These are phyloP conservation scores for Fusarium devonianum DNA, from an alignment of 2,329 filamentous ascomycete species.

Conservation along the genomic window DNA sequence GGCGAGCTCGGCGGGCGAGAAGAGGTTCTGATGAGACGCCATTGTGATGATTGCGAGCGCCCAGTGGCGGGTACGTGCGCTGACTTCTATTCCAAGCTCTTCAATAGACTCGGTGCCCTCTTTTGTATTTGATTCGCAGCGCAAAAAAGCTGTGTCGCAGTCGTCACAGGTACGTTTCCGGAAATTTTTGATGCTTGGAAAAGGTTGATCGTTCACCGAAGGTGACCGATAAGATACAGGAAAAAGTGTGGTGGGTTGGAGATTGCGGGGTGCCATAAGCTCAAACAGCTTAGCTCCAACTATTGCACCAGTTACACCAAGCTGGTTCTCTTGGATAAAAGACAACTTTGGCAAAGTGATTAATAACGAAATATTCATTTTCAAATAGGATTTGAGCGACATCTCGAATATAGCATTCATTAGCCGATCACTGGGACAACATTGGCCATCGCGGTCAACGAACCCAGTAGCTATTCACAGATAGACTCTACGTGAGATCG, in stretches of 20 bases:
- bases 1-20: slow-evolving; percentile 94
- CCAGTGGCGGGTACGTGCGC: background rate
- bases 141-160: slow-evolving; percentile 19
- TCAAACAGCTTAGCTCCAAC: slow-evolving; percentile 15
- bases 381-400: no score
- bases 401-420: no score
- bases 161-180: no score
- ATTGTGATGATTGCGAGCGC: slow-evolving; percentile 49
- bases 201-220: slow-evolving; percentile 40
- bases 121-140: background rate
- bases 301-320: no score
- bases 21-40: slow-evolving; percentile 74
- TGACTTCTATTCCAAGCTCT: background rate
- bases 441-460: no score
- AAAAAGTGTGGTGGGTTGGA: slow-evolving; percentile 33
- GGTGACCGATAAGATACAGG: slow-evolving; percentile 46
- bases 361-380: no score
- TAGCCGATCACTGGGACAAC: no score
- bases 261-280: slow-evolving; percentile 34
- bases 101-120: background rate
- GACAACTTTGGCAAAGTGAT: no score
- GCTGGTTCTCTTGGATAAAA: no score
- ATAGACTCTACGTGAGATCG: no score
- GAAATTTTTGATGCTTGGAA: slow-evolving; percentile 34
- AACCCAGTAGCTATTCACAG: no score